Evolutionary conservation across 805 yeast genomes (phyloP).

Genomic region (Nakazawaea siamensis): DNA sequence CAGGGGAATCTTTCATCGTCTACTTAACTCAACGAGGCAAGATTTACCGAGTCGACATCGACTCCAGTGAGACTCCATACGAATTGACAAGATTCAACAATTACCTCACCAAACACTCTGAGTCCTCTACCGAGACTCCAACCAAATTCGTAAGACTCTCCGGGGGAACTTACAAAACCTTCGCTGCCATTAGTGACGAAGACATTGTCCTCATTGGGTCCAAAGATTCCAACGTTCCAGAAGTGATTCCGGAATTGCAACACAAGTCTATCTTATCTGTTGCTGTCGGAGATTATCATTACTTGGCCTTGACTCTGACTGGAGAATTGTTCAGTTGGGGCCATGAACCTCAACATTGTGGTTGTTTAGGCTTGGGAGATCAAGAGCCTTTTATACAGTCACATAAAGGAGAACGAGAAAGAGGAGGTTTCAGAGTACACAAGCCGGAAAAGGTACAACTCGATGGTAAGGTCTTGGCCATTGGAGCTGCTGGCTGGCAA

Average conservation of each 20-base stretch:
- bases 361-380: slow-evolving; percentile 63
- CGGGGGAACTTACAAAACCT: slow-evolving; percentile 49
- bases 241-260: slow-evolving; percentile 32
- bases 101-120: slow-evolving; percentile 19
- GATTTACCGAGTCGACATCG: slow-evolving; percentile 26
- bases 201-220: slow-evolving; percentile 37
- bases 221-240: slow-evolving; percentile 20
- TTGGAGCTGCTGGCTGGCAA: slow-evolving; percentile 79
- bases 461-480: slow-evolving; percentile 39
- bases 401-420: slow-evolving; percentile 8
- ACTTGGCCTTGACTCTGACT: slow-evolving; percentile 46
- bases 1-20: slow-evolving; percentile 44
- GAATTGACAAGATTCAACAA: slow-evolving; percentile 23
- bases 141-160: slow-evolving; percentile 39
- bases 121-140: slow-evolving; percentile 11
- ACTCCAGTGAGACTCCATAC: slow-evolving; percentile 14
- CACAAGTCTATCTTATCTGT: slow-evolving; percentile 42
- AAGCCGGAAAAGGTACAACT: slow-evolving; percentile 34
- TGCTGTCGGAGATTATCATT: slow-evolving; percentile 68
- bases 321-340: slow-evolving; percentile 68
- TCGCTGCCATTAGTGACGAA: slow-evolving; percentile 48
- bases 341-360: slow-evolving; percentile 49
- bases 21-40: slow-evolving; percentile 39
- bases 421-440: slow-evolving; percentile 21
- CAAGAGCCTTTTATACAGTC: slow-evolving; percentile 10